phyloP scores from a whole-genome alignment of 2,329 filamentous ascomycete genomes.

The Fusarium sp. region DNA sequence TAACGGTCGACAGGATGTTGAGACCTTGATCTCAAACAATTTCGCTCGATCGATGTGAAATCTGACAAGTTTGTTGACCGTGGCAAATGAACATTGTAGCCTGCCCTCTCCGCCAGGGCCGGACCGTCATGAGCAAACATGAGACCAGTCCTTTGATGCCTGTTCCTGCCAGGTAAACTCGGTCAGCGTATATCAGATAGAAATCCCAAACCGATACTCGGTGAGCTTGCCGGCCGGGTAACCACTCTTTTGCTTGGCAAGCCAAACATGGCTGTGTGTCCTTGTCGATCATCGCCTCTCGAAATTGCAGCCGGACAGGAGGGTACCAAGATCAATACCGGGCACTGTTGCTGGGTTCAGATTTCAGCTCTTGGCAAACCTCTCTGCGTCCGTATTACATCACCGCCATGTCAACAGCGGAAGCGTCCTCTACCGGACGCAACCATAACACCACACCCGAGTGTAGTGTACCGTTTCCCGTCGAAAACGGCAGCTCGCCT shows the following conservation, averaged over 20 bases:
- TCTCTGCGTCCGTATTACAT: not conserved
- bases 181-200: not conserved
- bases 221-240: not conserved
- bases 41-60: not conserved
- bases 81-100: not conserved
- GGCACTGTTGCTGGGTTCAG: not conserved
- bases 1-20: not conserved
- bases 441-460: slow-evolving; percentile 20
- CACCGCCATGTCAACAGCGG: not conserved
- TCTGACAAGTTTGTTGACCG: not conserved
- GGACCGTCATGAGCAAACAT: not conserved
- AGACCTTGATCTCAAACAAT: not conserved
- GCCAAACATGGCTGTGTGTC: not conserved
- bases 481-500: slow-evolving; percentile 8
- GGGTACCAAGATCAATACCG: not conserved
- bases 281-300: not conserved
- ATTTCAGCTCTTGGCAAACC: not conserved
- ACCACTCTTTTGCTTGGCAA: not conserved
- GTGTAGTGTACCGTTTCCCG: slow-evolving; percentile 10
- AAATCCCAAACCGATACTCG: not conserved
- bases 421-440: not conserved
- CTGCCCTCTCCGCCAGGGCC: not conserved
- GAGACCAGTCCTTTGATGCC: not conserved
- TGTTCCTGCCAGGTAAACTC: not conserved
- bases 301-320: not conserved